These are phyloP conservation scores for Bruguiera parviflora DNA, from an alignment of 345 rosid genomes.

Conservation along the genomic window DNA sequence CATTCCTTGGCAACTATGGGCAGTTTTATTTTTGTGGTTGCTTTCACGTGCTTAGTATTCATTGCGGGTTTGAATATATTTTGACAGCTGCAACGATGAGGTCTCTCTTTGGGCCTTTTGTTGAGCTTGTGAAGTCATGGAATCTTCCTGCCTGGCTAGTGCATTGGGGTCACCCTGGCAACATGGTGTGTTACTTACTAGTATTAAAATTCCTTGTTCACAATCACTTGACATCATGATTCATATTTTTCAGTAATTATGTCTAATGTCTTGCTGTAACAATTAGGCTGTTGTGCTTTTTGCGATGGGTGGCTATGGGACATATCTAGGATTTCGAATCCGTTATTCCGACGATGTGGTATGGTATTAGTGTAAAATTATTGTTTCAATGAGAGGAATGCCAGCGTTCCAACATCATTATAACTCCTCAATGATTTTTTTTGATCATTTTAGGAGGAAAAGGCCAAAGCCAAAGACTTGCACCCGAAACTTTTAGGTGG, in stretches of 20 bases:
- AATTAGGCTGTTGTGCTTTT: constrained; percentile 87
- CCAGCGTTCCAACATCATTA: background rate
- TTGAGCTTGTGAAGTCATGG: constrained; percentile 69
- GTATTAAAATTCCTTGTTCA: background rate
- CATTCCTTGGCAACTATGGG: no score
- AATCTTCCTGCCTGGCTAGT: constrained; percentile 89
- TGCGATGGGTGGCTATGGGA: constrained; percentile 97
- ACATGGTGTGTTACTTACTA: constrained; percentile 49
- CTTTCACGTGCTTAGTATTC: background rate
- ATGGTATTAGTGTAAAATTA: constrained; percentile 17
- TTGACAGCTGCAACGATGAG: constrained; percentile 63
- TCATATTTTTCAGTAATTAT: background rate
- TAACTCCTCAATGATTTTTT: background rate
- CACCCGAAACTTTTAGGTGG: constrained; percentile 93
- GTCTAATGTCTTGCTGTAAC: background rate
- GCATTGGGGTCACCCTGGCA: constrained; percentile 96
- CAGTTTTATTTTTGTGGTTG: background rate
- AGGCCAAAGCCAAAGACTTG: constrained; percentile 83
- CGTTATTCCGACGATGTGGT: constrained; percentile 74
- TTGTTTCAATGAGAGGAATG: background rate
- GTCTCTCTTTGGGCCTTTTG: constrained; percentile 68
- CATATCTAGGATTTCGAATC: constrained; percentile 82
- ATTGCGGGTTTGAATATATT: constrained; percentile 3
- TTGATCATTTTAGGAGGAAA: constrained; percentile 56
- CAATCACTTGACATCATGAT: background rate